These are phyloP conservation scores for Boletus semigastroideus DNA, from an alignment of 1,284 basidiomycete genomes.

Conservation along the genomic window DNA sequence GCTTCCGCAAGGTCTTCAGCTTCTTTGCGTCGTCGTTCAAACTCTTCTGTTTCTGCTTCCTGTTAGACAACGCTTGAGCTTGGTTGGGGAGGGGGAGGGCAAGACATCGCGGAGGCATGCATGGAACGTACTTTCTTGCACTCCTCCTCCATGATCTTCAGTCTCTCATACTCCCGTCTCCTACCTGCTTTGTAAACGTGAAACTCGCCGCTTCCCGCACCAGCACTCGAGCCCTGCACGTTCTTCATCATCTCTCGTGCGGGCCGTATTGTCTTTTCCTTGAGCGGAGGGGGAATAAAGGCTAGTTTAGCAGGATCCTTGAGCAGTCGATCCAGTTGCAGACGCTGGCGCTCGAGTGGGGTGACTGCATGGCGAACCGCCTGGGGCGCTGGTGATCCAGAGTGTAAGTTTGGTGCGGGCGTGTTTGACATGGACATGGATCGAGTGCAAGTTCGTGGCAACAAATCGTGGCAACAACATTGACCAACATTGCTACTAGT, in stretches of 20 bases:
- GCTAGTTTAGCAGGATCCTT: slow-evolving; percentile 84
- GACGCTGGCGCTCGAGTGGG: slow-evolving; percentile 70
- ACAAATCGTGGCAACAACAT: slow-evolving; percentile 25
- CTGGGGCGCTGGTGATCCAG: slow-evolving; percentile 32
- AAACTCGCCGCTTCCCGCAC: slow-evolving; percentile 93
- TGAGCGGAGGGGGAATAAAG: slow-evolving; percentile 70
- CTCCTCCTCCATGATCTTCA: slow-evolving; percentile 89
- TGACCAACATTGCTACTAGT: slow-evolving; percentile 20
- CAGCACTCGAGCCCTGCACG: slow-evolving; percentile 91
- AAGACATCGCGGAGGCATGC: not conserved
- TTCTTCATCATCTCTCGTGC: slow-evolving; percentile 98
- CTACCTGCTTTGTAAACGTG: slow-evolving; percentile 98
- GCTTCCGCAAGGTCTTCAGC: slow-evolving; percentile 55
- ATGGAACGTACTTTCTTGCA: slow-evolving; percentile 60
- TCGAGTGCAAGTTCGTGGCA: slow-evolving; percentile 5
- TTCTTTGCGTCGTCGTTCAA: slow-evolving; percentile 31
- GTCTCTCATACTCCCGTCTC: slow-evolving; percentile 91
- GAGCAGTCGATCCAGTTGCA: slow-evolving; percentile 81
- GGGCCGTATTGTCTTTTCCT: slow-evolving; percentile 76
- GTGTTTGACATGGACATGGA: slow-evolving; percentile 32
- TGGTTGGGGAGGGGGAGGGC: too few species aligned
- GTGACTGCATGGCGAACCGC: slow-evolving; percentile 65
- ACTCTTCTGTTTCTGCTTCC: slow-evolving; percentile 31
- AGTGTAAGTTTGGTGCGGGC: slow-evolving; percentile 30
- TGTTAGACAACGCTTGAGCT: slow-evolving; percentile 6